phyloP scores from a whole-genome alignment of 129 eudicot genomes.

The Flaveria brownii region DNA sequence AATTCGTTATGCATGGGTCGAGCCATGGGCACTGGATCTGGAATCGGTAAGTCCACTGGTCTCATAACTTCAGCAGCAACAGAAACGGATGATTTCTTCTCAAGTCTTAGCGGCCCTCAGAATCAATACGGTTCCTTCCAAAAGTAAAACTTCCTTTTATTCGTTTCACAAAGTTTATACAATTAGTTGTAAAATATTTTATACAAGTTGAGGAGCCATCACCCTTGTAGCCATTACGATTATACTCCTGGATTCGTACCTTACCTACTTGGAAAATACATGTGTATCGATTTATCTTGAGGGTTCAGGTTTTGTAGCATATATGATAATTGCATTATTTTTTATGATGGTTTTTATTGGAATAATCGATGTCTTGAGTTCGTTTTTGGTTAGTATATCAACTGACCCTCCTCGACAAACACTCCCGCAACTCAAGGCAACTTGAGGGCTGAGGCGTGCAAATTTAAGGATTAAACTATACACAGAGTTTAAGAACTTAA shows the following conservation, averaged over 20 bases:
- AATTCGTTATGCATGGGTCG: slow-evolving; percentile 65
- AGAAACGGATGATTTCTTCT: slow-evolving; percentile 54
- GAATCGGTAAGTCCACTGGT: slow-evolving; percentile 59
- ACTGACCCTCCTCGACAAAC: too few relatives aligned
- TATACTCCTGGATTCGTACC: slow-evolving; percentile 15
- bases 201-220: slow-evolving; percentile 15
- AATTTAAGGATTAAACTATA: neutral
- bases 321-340: too few relatives aligned
- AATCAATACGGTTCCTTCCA: slow-evolving; percentile 71
- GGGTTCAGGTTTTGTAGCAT: too few relatives aligned
- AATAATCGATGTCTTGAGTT: too few relatives aligned
- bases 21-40: slow-evolving; percentile 78
- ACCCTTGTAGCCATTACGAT: neutral
- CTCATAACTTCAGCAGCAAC: slow-evolving; percentile 38
- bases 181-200: neutral
- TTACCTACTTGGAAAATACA: neutral
- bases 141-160: slow-evolving; percentile 39
- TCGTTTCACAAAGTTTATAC: neutral
- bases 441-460: too few relatives aligned
- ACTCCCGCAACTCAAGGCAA: too few relatives aligned
- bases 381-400: too few relatives aligned
- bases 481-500: slow-evolving; percentile 11
- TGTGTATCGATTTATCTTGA: neutral
- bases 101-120: slow-evolving; percentile 54
- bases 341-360: too few relatives aligned